Conservation (phyloP, 495 filamentous ascomycete species). For the Annulohypoxylon maeteangense region DNA sequence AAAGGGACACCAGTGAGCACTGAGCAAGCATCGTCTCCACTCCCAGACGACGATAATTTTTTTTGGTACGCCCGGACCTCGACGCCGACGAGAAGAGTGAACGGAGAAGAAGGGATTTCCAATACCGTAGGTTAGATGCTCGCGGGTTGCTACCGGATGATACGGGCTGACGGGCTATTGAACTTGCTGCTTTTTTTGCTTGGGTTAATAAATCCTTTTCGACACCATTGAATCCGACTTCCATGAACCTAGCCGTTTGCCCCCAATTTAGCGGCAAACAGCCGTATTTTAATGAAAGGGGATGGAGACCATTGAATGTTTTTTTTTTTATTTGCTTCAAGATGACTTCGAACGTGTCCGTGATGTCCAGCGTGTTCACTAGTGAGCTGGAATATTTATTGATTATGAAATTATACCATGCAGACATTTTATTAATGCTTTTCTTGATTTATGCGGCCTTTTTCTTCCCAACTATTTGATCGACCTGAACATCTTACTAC, state of each 20-base stretch:
- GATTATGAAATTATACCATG: neutral
- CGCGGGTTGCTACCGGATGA: constrained; percentile 5
- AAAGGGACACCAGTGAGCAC: constrained; percentile 13
- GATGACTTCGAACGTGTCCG: neutral
- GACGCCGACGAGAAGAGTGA: neutral
- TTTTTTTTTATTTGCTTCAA: constrained; percentile 3
- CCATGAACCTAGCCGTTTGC: constrained; percentile 41
- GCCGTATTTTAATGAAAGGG: constrained; percentile 16
- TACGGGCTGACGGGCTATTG: constrained; percentile 14
- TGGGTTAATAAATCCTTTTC: neutral
- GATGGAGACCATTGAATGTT: constrained; percentile 7
- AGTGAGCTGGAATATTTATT: constrained; percentile 10
- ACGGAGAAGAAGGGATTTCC: neutral
- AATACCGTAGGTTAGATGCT: constrained; percentile 11
- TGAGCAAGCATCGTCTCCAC: neutral
- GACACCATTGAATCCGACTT: constrained; percentile 21
- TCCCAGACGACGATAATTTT: neutral
- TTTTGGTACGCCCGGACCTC: neutral
- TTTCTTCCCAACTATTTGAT: constrained; percentile 26
- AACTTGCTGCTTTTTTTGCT: constrained; percentile 29
- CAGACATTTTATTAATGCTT: constrained; percentile 15
- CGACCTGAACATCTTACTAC: constrained; percentile 19
- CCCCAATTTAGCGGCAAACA: constrained; percentile 33
- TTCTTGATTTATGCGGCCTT: constrained; percentile 10
- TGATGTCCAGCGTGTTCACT: no score